A percentile compares a stretch with the other conserved stretches of the same genome.
Evolutionary conservation across 108 stramenopile genomes (phyloP).

Genomic region (Skeletonema costatum): DNA sequence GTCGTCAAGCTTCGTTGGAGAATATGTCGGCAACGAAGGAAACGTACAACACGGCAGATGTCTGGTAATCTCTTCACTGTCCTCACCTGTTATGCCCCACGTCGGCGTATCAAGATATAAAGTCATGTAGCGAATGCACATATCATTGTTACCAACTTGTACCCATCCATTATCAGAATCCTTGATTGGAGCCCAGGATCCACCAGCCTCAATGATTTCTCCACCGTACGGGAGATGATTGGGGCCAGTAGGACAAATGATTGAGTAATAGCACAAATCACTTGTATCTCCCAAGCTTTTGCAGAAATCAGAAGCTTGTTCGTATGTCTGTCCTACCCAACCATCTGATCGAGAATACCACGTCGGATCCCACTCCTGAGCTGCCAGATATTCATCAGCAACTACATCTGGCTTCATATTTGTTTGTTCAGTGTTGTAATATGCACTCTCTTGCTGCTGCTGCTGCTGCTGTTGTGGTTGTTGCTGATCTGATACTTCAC

Average conservation of each 20-base stretch:
- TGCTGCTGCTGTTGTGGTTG: not conserved
- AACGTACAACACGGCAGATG: constrained; percentile 21
- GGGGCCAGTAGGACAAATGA: constrained; percentile 24
- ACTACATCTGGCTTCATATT: not conserved
- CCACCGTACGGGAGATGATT: constrained; percentile 29
- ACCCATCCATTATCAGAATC: constrained; percentile 33
- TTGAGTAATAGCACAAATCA: constrained; percentile 22
- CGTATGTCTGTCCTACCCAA: constrained; percentile 28
- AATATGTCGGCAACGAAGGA: not conserved
- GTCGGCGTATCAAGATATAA: constrained; percentile 15
- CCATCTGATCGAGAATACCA: constrained; percentile 24
- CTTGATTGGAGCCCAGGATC: constrained; percentile 29
- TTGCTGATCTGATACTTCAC: not conserved
- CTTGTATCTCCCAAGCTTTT: not conserved
- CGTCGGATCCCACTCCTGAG: constrained; percentile 5
- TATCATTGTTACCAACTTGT: constrained; percentile 7
- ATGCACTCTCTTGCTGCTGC: not conserved
- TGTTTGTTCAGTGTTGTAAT: constrained; percentile 6
- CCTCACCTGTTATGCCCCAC: constrained; percentile 31
- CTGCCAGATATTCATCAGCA: not conserved
- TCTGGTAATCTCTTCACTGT: constrained; percentile 35
- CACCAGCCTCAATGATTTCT: not conserved
- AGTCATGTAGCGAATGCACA: constrained; percentile 22
- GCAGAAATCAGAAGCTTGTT: constrained; percentile 18
- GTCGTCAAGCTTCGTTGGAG: not conserved